Conservation (phyloP, 306 rosid genomes). For the Clitoria ternatea region DNA sequence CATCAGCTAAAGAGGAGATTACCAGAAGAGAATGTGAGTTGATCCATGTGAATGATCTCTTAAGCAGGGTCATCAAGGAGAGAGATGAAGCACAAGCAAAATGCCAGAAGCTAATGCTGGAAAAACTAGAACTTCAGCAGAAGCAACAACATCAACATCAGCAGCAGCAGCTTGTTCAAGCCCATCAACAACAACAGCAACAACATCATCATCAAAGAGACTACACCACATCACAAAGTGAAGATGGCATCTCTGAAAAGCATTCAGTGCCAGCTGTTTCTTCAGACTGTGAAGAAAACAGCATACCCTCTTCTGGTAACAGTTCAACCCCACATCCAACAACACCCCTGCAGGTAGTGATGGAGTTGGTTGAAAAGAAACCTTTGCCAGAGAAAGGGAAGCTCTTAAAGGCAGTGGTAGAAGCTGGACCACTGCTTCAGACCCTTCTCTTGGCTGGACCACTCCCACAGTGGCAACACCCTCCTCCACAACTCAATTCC, state of each 20-base stretch:
- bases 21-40: slow-evolving; percentile 59
- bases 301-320: slow-evolving; percentile 32
- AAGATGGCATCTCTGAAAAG: slow-evolving; percentile 31
- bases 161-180: not conserved
- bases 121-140: slow-evolving; percentile 43
- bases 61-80: slow-evolving; percentile 56
- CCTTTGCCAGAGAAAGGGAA: slow-evolving; percentile 81
- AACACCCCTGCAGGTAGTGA: slow-evolving; percentile 15
- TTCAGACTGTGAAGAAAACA: slow-evolving; percentile 47
- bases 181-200: not conserved
- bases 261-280: slow-evolving; percentile 19
- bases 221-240: slow-evolving; percentile 23
- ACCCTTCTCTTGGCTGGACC: slow-evolving; percentile 84
- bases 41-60: slow-evolving; percentile 38
- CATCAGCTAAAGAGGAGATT: slow-evolving; percentile 67
- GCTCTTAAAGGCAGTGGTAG: slow-evolving; percentile 74
- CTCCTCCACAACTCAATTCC: slow-evolving; percentile 68
- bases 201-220: not conserved
- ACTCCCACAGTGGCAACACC: slow-evolving; percentile 90
- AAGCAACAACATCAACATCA: not conserved
- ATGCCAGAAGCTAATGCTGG: slow-evolving; percentile 55
- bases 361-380: slow-evolving; percentile 43
- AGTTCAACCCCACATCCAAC: slow-evolving; percentile 28
- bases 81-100: slow-evolving; percentile 61
- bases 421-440: slow-evolving; percentile 86